These are phyloP conservation scores for Podila clonocystis DNA, from an alignment of 192 early-diverging fungal species.

Conservation along the genomic window DNA sequence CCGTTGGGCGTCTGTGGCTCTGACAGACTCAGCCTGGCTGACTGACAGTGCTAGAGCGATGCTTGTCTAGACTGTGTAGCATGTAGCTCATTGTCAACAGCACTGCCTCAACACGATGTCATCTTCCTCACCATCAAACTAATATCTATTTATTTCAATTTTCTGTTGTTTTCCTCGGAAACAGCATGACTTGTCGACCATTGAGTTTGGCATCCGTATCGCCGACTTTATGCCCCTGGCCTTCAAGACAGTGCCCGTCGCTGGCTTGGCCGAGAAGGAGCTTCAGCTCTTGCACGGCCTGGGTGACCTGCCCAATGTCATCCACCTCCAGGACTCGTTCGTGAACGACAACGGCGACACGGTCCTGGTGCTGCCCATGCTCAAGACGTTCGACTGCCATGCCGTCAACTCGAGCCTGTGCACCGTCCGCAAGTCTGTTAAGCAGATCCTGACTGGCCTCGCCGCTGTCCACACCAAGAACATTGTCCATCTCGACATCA, in stretches of 20 bases:
- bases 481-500: constrained; percentile 77
- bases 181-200: constrained; percentile 41
- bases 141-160: background rate
- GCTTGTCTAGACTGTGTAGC: too few species aligned
- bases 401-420: constrained; percentile 62
- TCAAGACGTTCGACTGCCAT: constrained; percentile 53
- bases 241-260: constrained; percentile 71
- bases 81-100: too few species aligned
- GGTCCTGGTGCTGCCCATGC: constrained; percentile 71
- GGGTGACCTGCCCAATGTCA: constrained; percentile 52
- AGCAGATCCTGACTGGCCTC: constrained; percentile 66
- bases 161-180: background rate
- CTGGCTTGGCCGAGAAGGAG: constrained; percentile 63
- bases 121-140: background rate
- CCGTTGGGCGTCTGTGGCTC: too few species aligned
- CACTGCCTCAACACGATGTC: background rate
- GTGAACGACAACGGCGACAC: constrained; percentile 63
- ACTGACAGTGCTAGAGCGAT: too few species aligned
- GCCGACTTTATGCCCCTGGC: constrained; percentile 66
- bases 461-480: constrained; percentile 66
- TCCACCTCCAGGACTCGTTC: constrained; percentile 70
- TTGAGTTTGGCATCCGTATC: constrained; percentile 73
- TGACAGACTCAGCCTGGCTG: too few species aligned
- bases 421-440: constrained; percentile 59
- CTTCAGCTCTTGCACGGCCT: constrained; percentile 61